These are phyloP conservation scores for Neurospora sublineolata DNA, from an alignment of 495 filamentous ascomycete species.

Conservation along the genomic window DNA sequence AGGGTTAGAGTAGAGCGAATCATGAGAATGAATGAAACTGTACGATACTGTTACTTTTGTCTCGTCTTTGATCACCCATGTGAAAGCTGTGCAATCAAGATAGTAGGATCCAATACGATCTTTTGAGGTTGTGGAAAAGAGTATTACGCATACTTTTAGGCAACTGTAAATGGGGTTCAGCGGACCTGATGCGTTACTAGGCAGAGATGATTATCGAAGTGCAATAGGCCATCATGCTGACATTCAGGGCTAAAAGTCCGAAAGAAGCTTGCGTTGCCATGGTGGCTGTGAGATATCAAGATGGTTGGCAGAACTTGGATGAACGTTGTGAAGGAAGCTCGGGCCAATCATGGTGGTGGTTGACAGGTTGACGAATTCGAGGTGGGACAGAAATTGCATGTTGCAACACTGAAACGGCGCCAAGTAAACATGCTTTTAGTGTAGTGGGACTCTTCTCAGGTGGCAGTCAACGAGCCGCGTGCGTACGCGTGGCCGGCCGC, in stretches of 20 bases:
- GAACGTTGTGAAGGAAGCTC: not conserved
- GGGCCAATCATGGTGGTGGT: not conserved
- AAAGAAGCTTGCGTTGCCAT: not conserved
- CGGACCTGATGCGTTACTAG: not conserved
- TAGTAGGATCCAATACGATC: not conserved
- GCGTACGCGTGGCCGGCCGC: too few relatives aligned
- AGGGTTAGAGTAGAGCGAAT: constrained; percentile 19
- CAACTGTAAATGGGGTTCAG: not conserved
- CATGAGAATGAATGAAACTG: not conserved
- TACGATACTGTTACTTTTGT: not conserved
- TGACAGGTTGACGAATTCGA: not conserved
- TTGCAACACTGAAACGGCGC: not conserved
- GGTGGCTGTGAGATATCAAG: not conserved
- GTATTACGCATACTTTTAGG: not conserved
- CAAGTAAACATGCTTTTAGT: not conserved
- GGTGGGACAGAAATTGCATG: not conserved
- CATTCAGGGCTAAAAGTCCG: not conserved
- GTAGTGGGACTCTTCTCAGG: not conserved
- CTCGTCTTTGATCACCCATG: not conserved
- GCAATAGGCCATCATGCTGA: not conserved
- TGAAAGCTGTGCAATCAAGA: not conserved
- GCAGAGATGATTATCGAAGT: not conserved
- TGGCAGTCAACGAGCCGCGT: not conserved
- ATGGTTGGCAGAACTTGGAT: not conserved
- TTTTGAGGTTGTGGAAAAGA: not conserved